Conservation (phyloP, 2,329 filamentous ascomycete species). For the Trichoderma asperellum region DNA sequence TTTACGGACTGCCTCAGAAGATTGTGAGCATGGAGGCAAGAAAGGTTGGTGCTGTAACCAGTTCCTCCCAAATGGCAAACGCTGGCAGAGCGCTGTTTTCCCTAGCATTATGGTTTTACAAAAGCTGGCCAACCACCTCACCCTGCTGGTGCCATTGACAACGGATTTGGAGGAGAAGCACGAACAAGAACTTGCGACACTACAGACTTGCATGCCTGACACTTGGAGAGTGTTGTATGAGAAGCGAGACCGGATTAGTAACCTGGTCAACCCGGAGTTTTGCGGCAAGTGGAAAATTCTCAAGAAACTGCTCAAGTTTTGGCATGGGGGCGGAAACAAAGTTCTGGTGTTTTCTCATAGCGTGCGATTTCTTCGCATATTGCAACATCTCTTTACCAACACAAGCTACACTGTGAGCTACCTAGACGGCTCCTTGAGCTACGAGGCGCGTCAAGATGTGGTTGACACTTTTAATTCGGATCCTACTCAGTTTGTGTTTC, state of each 20-base stretch:
- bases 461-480: constrained; percentile 94
- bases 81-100: constrained; percentile 81
- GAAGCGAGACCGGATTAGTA: constrained; percentile 76
- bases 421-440: constrained; percentile 80
- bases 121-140: constrained; percentile 92
- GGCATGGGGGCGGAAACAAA: constrained; percentile 89
- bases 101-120: constrained; percentile 81
- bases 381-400: constrained; percentile 82
- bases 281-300: constrained; percentile 97
- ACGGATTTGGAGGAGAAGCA: constrained; percentile 72
- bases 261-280: constrained; percentile 83
- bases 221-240: constrained; percentile 74
- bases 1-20: constrained; percentile 69
- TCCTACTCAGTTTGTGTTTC: constrained; percentile 85
- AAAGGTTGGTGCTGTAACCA: constrained; percentile 81
- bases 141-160: constrained; percentile 73
- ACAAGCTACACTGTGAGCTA: constrained; percentile 92
- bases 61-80: constrained; percentile 61
- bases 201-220: constrained; percentile 75
- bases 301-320: constrained; percentile 83
- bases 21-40: constrained; percentile 67
- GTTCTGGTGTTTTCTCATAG: constrained; percentile 95
- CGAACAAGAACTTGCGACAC: constrained; percentile 72
- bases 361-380: constrained; percentile 79
- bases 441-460: constrained; percentile 77